Base-by-base conservation (phyloP, 805 yeast genomes). In the Wickerhamomyces queroliae region DNA sequence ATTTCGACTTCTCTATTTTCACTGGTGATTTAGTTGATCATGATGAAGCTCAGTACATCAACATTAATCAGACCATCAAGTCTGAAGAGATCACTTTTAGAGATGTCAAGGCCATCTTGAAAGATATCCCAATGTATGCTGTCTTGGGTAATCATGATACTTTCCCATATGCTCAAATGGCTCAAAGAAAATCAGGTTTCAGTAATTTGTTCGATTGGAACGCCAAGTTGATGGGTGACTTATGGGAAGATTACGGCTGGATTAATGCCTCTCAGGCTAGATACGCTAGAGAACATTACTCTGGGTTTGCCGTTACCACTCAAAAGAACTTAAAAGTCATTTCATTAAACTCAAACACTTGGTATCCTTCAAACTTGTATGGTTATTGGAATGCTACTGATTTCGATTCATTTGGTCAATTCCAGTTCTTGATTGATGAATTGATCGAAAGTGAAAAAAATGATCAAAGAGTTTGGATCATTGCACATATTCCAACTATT, bases 11-110 rank as follows among this genome's bases (percentile, higher is more conserved):
- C 49, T 67, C 82, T 1, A 58, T 80, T 24, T 80, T 80, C 64
- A 80, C 87, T 7, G 87, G 88, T 37, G 88, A 80, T 51, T 63
- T 79, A 48, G 83, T 80, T 36, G 86, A 80, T 53, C 88, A 80
- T 50, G 78, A 73, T 46, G 75, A 71, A 42, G 53, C 61, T 11
- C 67, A 68, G 33, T 67, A 69, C 48, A 69, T 25, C 12, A 15
- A 25, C n/a, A 25, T 25, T 7, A 25, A 25, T 15, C 11, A 9
- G n/a, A 25, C 27, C n/a, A 25, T 70, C 38, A 63, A 71, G 28
- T 54, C 50, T 41, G 68, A 74, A 29, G 62, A 66, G 40, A 70
- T 78, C 29, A 62, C 63, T 39, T 25, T 25, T 11, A 25, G 27
- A 25, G 27, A 25, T 15, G 27, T 25, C n/a, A 25, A 25, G 17